phyloP scores from a whole-genome alignment of 2,329 filamentous ascomycete genomes.

The Botrytis fragariae region DNA sequence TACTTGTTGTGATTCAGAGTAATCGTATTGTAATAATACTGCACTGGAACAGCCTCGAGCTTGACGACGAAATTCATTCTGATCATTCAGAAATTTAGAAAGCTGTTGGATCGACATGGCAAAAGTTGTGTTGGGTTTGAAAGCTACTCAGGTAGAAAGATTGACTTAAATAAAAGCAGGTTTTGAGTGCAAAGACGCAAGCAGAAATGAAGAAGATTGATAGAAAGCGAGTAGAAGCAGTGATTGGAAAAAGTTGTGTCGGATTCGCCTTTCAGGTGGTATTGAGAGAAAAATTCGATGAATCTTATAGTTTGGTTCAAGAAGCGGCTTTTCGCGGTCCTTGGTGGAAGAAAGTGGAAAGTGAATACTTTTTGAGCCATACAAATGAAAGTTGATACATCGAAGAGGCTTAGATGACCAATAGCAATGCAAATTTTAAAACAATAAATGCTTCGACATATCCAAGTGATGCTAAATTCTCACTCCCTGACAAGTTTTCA shows the following conservation, averaged over 20 bases:
- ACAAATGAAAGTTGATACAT: not conserved
- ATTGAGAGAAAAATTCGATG: too few relatives aligned
- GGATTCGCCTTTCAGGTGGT: not conserved
- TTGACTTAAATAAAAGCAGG: not conserved
- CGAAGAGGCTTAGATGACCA: not conserved
- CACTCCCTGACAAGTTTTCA: not conserved
- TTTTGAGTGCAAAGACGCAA: not conserved
- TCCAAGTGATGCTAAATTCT: not conserved
- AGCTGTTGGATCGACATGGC: slow-evolving; percentile 11
- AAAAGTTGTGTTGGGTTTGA: not conserved
- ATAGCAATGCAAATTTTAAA: not conserved
- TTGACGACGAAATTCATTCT: not conserved
- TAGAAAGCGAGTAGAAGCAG: not conserved
- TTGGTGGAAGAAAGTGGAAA: not conserved
- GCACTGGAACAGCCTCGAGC: not conserved
- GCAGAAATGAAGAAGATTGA: not conserved
- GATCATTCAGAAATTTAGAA: not conserved
- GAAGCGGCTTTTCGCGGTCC: not conserved
- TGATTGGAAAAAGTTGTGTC: not conserved
- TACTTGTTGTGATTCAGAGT: not conserved
- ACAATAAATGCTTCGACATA: not conserved
- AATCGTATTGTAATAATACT: slow-evolving; percentile 15
- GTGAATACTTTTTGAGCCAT: not conserved
- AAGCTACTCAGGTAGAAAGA: not conserved
- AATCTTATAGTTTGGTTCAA: not conserved